phyloP scores from a whole-genome alignment of 2,329 filamentous ascomycete genomes.

The Alternaria infectoria region DNA sequence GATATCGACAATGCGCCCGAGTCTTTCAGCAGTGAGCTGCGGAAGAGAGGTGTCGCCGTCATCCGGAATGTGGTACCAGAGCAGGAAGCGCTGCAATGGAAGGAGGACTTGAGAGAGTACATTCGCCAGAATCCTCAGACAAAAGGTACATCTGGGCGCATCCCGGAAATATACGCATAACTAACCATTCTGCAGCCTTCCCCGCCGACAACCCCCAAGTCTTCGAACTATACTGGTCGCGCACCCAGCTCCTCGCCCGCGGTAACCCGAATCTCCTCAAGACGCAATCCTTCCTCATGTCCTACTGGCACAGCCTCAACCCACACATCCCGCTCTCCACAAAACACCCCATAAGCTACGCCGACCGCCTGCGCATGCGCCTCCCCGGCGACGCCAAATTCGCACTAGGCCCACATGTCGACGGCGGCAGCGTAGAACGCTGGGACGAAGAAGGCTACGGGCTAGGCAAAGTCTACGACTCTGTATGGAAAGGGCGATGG shows the following conservation, averaged over 20 bases:
- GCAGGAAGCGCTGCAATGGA: slow-evolving; percentile 53
- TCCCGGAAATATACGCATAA: neutral
- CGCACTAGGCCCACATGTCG: slow-evolving; percentile 63
- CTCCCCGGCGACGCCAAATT: slow-evolving; percentile 61
- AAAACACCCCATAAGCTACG: slow-evolving; percentile 56
- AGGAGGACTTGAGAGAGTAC: slow-evolving; percentile 53
- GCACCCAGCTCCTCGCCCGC: slow-evolving; percentile 55
- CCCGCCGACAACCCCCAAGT: slow-evolving; percentile 57
- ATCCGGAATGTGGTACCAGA: slow-evolving; percentile 54
- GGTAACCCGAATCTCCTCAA: slow-evolving; percentile 55
- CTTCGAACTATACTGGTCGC: slow-evolving; percentile 60
- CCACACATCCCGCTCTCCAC: slow-evolving; percentile 52
- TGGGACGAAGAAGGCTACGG: slow-evolving; percentile 68
- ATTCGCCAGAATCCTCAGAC: slow-evolving; percentile 55
- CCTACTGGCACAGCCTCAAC: slow-evolving; percentile 56
- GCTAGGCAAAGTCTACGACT: slow-evolving; percentile 70
- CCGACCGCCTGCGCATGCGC: slow-evolving; percentile 59
- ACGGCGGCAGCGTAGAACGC: slow-evolving; percentile 58
- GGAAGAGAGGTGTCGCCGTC: slow-evolving; percentile 62
- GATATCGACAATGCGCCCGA: slow-evolving; percentile 57
- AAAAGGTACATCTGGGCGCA: slow-evolving; percentile 33
- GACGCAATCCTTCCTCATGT: slow-evolving; percentile 56
- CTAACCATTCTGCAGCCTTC: slow-evolving; percentile 47
- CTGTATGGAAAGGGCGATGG: slow-evolving; percentile 77
- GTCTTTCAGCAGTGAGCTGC: slow-evolving; percentile 63